A percentile compares a stretch with the other conserved stretches of the same genome.
phyloP scores from a whole-genome alignment of 2,329 filamentous ascomycete species.

The Phialophora tarda region DNA sequence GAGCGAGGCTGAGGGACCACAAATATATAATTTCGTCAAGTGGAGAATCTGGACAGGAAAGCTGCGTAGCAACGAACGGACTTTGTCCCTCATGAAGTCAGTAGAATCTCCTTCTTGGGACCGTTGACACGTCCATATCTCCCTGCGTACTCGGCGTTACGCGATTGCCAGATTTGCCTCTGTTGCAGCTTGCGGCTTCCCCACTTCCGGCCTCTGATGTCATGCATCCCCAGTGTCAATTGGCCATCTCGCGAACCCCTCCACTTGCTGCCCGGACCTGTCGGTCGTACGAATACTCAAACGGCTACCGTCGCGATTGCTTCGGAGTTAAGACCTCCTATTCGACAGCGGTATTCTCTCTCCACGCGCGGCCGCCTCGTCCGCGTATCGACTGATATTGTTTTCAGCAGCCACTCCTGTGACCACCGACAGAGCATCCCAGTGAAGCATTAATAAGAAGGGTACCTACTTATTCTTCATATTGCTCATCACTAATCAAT shows the following conservation, averaged over 20 bases:
- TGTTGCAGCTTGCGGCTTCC: not conserved
- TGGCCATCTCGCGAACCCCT: not conserved
- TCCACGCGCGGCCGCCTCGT: slow-evolving; percentile 13
- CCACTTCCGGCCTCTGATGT: not conserved
- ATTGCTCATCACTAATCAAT: not conserved
- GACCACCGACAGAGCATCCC: not conserved
- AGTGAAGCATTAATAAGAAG: not conserved
- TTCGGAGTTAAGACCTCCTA: not conserved
- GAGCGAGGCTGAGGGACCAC: not conserved
- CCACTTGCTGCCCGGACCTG: not conserved
- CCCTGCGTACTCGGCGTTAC: not conserved
- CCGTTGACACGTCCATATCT: not conserved
- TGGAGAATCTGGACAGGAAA: not conserved
- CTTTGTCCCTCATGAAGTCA: not conserved
- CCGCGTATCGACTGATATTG: not conserved
- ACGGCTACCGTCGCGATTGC: not conserved
- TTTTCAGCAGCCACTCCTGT: not conserved
- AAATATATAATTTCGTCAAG: slow-evolving; percentile 5
- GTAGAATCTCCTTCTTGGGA: not conserved
- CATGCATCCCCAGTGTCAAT: not conserved
- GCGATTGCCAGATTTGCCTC: not conserved
- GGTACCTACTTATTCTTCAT: not conserved
- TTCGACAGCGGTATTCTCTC: not conserved
- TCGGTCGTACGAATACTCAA: too few species aligned
- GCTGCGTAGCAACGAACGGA: not conserved